Evolutionary conservation across 495 filamentous ascomycete species (phyloP), one percentile per base, ranked within the genome.

Genomic region (Aspergillus biplanus): DNA sequence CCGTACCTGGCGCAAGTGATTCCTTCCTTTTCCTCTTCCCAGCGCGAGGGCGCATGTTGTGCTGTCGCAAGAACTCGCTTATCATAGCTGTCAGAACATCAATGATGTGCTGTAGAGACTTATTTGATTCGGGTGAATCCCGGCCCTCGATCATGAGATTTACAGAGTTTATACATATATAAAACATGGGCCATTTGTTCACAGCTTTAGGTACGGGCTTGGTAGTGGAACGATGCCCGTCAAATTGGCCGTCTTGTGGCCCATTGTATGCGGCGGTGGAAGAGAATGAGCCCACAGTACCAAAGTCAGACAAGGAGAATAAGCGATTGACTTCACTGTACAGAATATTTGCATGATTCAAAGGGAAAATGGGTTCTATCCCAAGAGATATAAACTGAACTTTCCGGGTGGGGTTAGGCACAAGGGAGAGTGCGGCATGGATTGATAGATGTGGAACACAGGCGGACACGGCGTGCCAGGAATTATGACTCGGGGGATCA

Each of bases 171-270:
- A 99, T 86, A 7, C 86, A 86, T 37, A 99, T 79, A 69, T 88
- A 89, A 67, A 97, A 98, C 90, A 95, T 96, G 2, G 93, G 92
- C 90, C 90, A 96, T 63, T 87, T 83, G 71, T 97, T 92, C 34
- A 91, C 78, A 0, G 86, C 84, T 70, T 91, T 94, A 18, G 80
- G 80, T 15, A 74, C 68, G 4, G 79, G 78, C 69, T 78, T 88
- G 39, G 39, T 44, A 44, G 89, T 72, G 39, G 47, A 12, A 31
- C 31, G 34, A 27, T 42, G 47, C 16, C 47, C n/a, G 16, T 50
- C 47, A 21, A 27, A 42, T 13, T 39, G 39, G 2, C 58, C 52
- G 55, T 33, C n/a, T 9, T 8, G 12, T 21, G 21, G 7, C 15
- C 5, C 18, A 16, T 54, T 34, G 18, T 31, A 21, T 50, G 49